Percentiles rank a stretch among this genome's conserved stretches.
These are phyloP conservation scores for Podospora sp. DNA, from an alignment of 495 filamentous ascomycete genomes.

Conservation along the genomic window DNA sequence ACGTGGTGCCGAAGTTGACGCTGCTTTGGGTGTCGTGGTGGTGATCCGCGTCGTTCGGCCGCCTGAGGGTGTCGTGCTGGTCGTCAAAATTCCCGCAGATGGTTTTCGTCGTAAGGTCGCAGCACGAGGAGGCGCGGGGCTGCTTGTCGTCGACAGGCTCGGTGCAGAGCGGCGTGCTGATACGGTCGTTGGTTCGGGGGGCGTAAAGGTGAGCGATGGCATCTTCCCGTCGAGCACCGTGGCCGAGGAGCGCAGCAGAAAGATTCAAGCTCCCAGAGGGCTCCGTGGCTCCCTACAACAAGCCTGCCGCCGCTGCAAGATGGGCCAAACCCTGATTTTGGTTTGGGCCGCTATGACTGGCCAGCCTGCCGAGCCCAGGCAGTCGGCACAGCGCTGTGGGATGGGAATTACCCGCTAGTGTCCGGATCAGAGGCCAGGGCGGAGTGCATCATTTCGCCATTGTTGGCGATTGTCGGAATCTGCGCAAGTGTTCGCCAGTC, in stretches of 20 bases:
- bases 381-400: conserved; percentile 17
- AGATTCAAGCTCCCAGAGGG: conserved; percentile 18
- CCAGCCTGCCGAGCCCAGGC: conserved; percentile 24
- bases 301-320: conserved; percentile 1
- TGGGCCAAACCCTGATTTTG: conserved; percentile 35
- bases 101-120: conserved; percentile 23
- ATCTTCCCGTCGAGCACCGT: conserved; percentile 14
- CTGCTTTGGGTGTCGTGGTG: conserved; percentile 22
- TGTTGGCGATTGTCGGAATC: not conserved
- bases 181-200: conserved; percentile 1
- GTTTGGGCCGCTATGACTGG: conserved; percentile 38
- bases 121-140: conserved; percentile 2
- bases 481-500: not conserved
- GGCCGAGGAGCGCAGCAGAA: conserved; percentile 6
- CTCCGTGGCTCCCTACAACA: not conserved
- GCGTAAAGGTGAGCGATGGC: conserved; percentile 13
- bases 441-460: conserved; percentile 2
- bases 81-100: conserved; percentile 39
- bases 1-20: conserved; percentile 1
- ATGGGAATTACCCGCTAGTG: conserved; percentile 11
- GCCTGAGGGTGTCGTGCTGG: conserved; percentile 30
- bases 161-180: conserved; percentile 8
- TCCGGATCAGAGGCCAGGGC: conserved; percentile 2
- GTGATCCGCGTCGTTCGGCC: conserved; percentile 36
- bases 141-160: conserved; percentile 6